Evolutionary conservation across 2,329 filamentous ascomycete species (phyloP), one percentile per base, ranked within the genome.

Genomic region (Arthrobotrys pseudoclavata): DNA sequence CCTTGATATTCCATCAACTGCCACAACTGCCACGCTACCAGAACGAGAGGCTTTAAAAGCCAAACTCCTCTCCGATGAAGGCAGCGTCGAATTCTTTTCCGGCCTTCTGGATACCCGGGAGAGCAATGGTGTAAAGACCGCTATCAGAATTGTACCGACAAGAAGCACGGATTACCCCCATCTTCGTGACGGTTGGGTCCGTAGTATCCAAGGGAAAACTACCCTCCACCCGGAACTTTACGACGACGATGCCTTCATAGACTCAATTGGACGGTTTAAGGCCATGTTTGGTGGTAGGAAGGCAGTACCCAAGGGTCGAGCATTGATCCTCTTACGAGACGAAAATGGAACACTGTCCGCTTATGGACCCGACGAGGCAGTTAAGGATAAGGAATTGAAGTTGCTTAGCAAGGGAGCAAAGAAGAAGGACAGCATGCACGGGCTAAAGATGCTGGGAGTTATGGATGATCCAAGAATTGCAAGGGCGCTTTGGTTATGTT

Each of bases 91-190:
- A 0, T 75, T 75, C 45, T 70, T 76, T 71, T 47, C 66, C 20
- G 22, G 34, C 10, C 64, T 79, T n/a, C 69, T 71, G 53, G 60
- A 71, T 50, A 34, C 68, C 37, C 34, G 64, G 15, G 22, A 66
- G 15, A 26, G 40, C 47, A 37, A 89, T 2, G 87, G 89, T 0
- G 89, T 95, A n/a, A 87, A 93, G 68, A 95, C 90, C 26, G 88
- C 91, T 0, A 90, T 97, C 85, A 89, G 95, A 53, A 91, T 99
- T 79, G 90, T 95, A 1, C 96, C 96, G 0, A 94, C 93, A n/a
- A 88, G 93, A 42, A 94, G 96, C 84, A 99, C 96, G 22, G 94
- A 98, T 84, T 98, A 97, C 84, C 89, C 91, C 80, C 96, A 99
- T 83, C 84, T 99, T 79, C 89, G 95, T 47, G 96, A 99, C 82